Evolutionary conservation across 441 rosid species (phyloP), one percentile per base, ranked within the genome.

Genomic region (Dalechampia spathulata): DNA sequence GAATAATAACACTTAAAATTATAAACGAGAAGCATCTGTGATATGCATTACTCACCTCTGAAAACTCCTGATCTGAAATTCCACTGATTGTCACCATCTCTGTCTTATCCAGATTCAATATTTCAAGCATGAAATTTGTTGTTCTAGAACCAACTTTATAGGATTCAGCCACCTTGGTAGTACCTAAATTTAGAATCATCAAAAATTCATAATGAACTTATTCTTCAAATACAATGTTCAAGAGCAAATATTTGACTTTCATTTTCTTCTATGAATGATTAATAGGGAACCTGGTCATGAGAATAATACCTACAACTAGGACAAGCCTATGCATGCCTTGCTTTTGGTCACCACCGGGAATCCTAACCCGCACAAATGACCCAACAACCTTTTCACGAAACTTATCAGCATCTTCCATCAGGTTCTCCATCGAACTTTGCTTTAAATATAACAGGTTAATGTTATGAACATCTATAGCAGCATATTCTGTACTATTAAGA

Each of bases 381-480:
- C 99, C 99, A 70, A 81, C 81, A 44, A 90, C 95, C 73, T 76
- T 87, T 51, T 90, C 92, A 52, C 71, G 73, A 70, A 94, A 77
- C 19, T 71, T 84, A 69, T 76, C 80, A 57, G 73, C 58, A 72
- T 86, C 96, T 66, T 67, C 82, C 55, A 94, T 65, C 55, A 94
- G 73, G 59, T 63, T 81, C 79, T 84, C 96, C 68, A 90, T 59
- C 67, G 75, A 77, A 74, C 63, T 61, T 50, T 85, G 97, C 64
- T 69, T 84, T 67, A 94, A 62, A 77, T 79, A 94, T 49, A 94
- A 66, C 76, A 94, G 67, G 58, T 74, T 78, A 68, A 87, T 74
- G 60, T 94, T 94, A 73, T 94, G 94, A 63, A 72, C 76, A 78
- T 94, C 95, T 72, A 88, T 74, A 21, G 94, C 95, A 47, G 99